phyloP scores from a whole-genome alignment of 2,329 filamentous ascomycete genomes.

The Pestalotiopsis sp. region DNA sequence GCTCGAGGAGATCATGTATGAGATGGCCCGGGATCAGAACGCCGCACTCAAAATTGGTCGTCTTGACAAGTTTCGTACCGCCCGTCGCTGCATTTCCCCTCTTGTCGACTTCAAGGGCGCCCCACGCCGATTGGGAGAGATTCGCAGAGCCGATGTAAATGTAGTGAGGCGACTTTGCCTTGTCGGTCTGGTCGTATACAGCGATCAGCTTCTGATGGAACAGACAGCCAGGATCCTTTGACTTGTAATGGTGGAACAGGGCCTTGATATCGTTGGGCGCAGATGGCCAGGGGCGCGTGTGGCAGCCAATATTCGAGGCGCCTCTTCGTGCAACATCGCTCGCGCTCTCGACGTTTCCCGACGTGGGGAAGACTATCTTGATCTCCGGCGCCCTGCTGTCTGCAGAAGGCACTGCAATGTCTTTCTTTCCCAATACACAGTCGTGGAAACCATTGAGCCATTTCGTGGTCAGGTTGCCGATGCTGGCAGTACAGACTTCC shows the following conservation, averaged over 20 bases:
- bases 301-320: conserved; percentile 25
- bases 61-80: conserved; percentile 23
- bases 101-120: conserved; percentile 22
- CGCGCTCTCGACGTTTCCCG: neutral
- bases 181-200: conserved; percentile 17
- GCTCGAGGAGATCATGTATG: conserved; percentile 19
- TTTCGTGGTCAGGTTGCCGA: conserved; percentile 21
- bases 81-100: conserved; percentile 21
- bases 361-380: neutral
- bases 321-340: conserved; percentile 13
- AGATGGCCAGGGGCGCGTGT: conserved; percentile 21
- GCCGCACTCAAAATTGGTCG: conserved; percentile 26
- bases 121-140: conserved; percentile 25
- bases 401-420: neutral
- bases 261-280: conserved; percentile 19
- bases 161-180: conserved; percentile 17
- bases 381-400: neutral
- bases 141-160: conserved; percentile 29
- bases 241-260: conserved; percentile 25
- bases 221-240: conserved; percentile 24
- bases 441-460: conserved; percentile 25
- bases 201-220: conserved; percentile 27
- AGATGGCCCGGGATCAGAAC: conserved; percentile 23
- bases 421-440: conserved; percentile 19
- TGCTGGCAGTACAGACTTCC: conserved; percentile 24